phyloP scores from a whole-genome alignment of 2,329 filamentous ascomycete genomes.

The Ophiostoma triangulosporum region DNA sequence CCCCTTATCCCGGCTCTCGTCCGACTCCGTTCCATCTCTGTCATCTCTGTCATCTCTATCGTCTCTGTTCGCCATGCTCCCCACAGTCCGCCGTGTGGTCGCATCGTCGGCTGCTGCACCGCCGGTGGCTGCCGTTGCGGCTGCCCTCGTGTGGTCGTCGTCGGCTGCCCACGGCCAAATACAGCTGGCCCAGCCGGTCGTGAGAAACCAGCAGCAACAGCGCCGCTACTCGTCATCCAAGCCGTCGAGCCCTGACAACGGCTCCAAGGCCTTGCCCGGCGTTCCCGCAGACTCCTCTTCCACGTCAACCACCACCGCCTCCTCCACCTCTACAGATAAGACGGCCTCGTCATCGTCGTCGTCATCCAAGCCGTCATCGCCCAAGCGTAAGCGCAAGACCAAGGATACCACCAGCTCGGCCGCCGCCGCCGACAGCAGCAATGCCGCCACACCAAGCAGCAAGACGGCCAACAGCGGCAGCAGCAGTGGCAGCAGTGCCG shows the following conservation, averaged over 20 bases:
- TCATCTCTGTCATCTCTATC: neutral
- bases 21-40: neutral
- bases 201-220: constrained; percentile 25
- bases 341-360: constrained; percentile 1
- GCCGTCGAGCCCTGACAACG: constrained; percentile 47
- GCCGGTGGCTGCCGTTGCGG: constrained; percentile 1
- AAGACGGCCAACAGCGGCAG: neutral
- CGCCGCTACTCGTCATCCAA: constrained; percentile 48
- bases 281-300: constrained; percentile 34
- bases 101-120: constrained; percentile 9
- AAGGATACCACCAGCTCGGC: neutral
- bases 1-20: neutral
- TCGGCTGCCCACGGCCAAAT: constrained; percentile 17
- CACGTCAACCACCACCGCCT: neutral
- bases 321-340: neutral
- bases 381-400: constrained; percentile 1
- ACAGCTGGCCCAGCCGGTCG: constrained; percentile 20
- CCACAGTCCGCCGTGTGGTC: constrained; percentile 15
- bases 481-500: constrained; percentile 8
- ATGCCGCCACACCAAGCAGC: neutral
- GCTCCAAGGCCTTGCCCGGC: constrained; percentile 35
- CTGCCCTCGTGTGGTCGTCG: constrained; percentile 3
- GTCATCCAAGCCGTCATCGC: neutral
- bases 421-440: neutral
- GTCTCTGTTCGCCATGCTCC: constrained; percentile 11